Evolutionary conservation across 2,329 filamentous ascomycete species (phyloP), one percentile per base, ranked within the genome.

Genomic region (Hansfordia pulvinata): DNA sequence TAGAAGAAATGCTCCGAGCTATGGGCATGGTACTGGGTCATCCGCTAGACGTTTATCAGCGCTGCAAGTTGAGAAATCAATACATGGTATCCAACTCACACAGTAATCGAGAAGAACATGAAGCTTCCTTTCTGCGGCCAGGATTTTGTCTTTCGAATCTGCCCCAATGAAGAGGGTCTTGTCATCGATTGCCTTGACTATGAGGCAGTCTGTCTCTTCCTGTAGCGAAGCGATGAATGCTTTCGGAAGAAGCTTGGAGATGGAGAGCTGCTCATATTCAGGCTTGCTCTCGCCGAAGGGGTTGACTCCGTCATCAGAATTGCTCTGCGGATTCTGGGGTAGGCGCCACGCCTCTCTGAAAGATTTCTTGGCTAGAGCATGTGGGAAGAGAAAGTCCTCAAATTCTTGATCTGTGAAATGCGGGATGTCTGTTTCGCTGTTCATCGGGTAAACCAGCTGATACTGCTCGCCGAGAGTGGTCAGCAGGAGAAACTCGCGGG

Each of bases 141-240:
- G 14, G 10, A 34, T 16, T 6, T 17, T 10, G 8, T 20, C 13
- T 11, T 23, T 17, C n/a, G 26, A 24, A 10, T 25, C 9, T 10
- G 18, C 27, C 17, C 32, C 32, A 10, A 32, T 24, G 19, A 27
- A 21, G 6, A 34, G 20, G 17, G 23, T 27, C 9, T 15, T 18
- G 12, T 20, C 27, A 19, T 34, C 32, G 6, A 15, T 15, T 6
- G 30, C 30, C 3, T 20, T 14, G 6, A 32, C 7, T 8, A 30
- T 23, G 12, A 20, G 13, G n/a, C 30, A 30, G 4, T 17, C 19
- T 15, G 30, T 30, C 5, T 16, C 25, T 16, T 27, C 21, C 11
- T 14, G 18, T n/a, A 34, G 19, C n/a, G 20, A 28, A 12, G 9
- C 17, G 17, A 19, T 29, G 21, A 5, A 20, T 19, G 4, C 12